Evolutionary conservation across 2,329 filamentous ascomycete genomes (phyloP), one percentile per base, ranked within the genome.

Genomic region (Cladorrhinum sp.): DNA sequence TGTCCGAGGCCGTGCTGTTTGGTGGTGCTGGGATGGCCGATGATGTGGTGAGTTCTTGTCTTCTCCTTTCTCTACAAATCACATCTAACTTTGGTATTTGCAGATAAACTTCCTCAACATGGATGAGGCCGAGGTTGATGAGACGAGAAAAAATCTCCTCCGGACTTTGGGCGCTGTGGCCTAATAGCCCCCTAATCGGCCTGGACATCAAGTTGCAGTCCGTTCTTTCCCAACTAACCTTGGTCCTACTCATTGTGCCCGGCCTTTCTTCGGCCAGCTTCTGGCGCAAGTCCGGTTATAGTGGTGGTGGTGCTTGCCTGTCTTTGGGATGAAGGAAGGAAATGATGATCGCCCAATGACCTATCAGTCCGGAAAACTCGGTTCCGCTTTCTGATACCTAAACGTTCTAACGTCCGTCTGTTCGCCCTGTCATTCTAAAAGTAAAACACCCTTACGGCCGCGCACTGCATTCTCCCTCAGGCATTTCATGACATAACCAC

Each of bases 1-100:
- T 92, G 54, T 90, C 91, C 1, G 93, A 98, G 66, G 79, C 86
- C 1, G 87, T 91, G 3, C 76, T 98, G 23, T 98, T 87, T 75
- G 91, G 92, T 5, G 81, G 81, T 61, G 78, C 79, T 4, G 80
- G 81, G 49, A 77, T 76, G 16, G 75, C 83, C 9, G 89, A 92
- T 72, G 91, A 96, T 66, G 80, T 91, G 75, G 90, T 93, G 79
- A 76, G 84, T 76, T 18, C 13, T 58, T 3, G 23, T 32, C 55
- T 58, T 27, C 32, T 9, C 4, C 50, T 36, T 55, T 41, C n/a
- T 6, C 29, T 45, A 10, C 48, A 27, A 51, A 29, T 5, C 10
- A 3, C 16, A 60, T 45, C 66, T 73, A 57, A 68, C 58, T 20
- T 53, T 36, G 2, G 41, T 36, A 32, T n/a, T 5, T 29, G 23